A percentile compares a stretch with the other conserved stretches of the same genome.
phyloP scores from a whole-genome alignment of 331 rosid genomes.

The Prunus yedoensis region DNA sequence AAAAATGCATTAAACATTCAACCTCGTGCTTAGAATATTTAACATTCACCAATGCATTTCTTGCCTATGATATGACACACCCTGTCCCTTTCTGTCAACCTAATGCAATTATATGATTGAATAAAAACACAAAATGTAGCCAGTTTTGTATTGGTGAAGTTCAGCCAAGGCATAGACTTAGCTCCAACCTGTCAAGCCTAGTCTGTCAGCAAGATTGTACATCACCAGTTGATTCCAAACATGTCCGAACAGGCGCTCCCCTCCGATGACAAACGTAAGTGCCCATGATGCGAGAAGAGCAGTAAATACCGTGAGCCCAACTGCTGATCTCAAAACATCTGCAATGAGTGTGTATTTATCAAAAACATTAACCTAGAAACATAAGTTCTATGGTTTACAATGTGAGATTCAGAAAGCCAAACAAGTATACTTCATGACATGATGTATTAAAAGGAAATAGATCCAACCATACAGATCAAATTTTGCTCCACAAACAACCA shows the following conservation, averaged over 20 bases:
- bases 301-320: slow-evolving; percentile 60
- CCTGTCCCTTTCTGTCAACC: not conserved
- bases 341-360: slow-evolving; percentile 13
- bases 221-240: slow-evolving; percentile 78
- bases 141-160: no score
- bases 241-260: slow-evolving; percentile 72
- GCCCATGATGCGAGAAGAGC: slow-evolving; percentile 80
- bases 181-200: slow-evolving; percentile 81
- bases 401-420: not conserved
- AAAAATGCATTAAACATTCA: no score
- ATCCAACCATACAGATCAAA: not conserved
- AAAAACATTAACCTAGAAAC: not conserved
- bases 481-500: not conserved
- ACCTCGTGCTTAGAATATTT: no score
- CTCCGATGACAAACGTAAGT: slow-evolving; percentile 77
- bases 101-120: not conserved
- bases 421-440: not conserved
- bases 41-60: no score
- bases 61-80: not conserved
- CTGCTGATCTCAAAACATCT: slow-evolving; percentile 70
- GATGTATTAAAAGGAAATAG: not conserved
- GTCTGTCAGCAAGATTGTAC: slow-evolving; percentile 87
- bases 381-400: not conserved
- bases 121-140: no score
- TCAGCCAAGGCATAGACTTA: slow-evolving; percentile 24